Evolutionary conservation across 176 grass and related monocot genomes (phyloP), one percentile per base, ranked within the genome.

Genomic region (Chloris gayana): DNA sequence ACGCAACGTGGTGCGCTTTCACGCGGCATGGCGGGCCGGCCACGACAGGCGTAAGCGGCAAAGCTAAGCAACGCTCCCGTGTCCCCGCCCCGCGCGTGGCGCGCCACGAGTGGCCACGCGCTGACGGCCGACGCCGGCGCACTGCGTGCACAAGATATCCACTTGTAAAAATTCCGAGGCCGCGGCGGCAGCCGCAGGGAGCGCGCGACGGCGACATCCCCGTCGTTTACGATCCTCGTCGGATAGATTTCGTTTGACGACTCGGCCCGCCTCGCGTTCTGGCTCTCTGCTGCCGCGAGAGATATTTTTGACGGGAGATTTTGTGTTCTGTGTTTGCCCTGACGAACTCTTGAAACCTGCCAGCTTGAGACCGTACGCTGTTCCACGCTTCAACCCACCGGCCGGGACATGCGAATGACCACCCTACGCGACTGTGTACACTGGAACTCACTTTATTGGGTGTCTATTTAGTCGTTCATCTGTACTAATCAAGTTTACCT

Each of bases 21-120:
- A 56, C n/a, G 0, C 51, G 29, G 35, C 13, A 12, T 37, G 35
- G 35, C 50, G 54, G 58, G 27, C 39, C 79, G 73, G 46, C 35
- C 73, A 18, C 82, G 87, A 85, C 87, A 76, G 56, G 74, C 64
- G 70, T 53, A 71, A 71, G 71, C 82, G 87, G 87, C 87, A 35
- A 89, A 89, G 80, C 65, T 7, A 87, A 76, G 77, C 76, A 13
- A 67, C 4, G 39, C 31, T 14, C 29, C 18, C n/a, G n/a, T n/a
- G n/a, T n/a, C n/a, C 44, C 60, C 17, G 59, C 35, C 24, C 17
- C 75, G 29, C 22, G 57, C 37, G 13, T 49, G 18, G 56, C 19
- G 24, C 76, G 31, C 35, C 74, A 37, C 39, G 46, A 47, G 51
- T 39, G 74, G 49, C 22, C 30, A n/a, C n/a, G 29, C 30, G 65